A percentile compares a stretch with the other conserved stretches of the same genome.
Conservation (phyloP, 306 rosid species). For the Oxytropis ochrocephala region DNA sequence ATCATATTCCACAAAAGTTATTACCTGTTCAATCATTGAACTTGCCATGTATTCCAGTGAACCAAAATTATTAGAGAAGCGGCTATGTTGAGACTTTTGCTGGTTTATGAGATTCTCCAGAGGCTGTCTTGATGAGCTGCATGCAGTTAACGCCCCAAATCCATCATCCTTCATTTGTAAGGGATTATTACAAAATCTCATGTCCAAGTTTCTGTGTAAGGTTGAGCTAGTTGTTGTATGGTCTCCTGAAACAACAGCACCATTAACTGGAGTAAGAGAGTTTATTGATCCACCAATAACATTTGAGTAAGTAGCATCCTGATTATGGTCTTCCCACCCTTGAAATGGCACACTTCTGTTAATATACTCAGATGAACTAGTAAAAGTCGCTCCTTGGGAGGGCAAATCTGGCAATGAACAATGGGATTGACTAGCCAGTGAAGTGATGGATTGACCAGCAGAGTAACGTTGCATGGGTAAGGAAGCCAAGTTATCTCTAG, state of each 20-base stretch:
- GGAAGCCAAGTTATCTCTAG: constrained; percentile 34
- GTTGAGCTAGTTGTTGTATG: constrained; percentile 30
- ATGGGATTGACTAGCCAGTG: constrained; percentile 34
- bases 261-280: constrained; percentile 42
- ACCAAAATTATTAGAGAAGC: constrained; percentile 44
- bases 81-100: constrained; percentile 39
- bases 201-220: constrained; percentile 39
- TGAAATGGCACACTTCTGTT: constrained; percentile 36
- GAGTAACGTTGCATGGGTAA: constrained; percentile 39
- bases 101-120: constrained; percentile 47
- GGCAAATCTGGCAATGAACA: constrained; percentile 39
- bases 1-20: constrained; percentile 7
- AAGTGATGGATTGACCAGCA: constrained; percentile 38
- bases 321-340: constrained; percentile 61
- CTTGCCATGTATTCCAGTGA: constrained; percentile 70
- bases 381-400: constrained; percentile 32
- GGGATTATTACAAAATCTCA: constrained; percentile 32
- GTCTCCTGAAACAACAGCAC: constrained; percentile 34
- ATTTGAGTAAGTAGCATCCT: constrained; percentile 42
- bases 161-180: constrained; percentile 41
- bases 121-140: constrained; percentile 30
- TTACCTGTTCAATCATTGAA: constrained; percentile 77
- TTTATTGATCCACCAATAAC: constrained; percentile 36
- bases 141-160: constrained; percentile 30
- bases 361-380: constrained; percentile 26